These are phyloP conservation scores for Huntiella abstrusa DNA, from an alignment of 2,329 filamentous ascomycete genomes.

Conservation along the genomic window DNA sequence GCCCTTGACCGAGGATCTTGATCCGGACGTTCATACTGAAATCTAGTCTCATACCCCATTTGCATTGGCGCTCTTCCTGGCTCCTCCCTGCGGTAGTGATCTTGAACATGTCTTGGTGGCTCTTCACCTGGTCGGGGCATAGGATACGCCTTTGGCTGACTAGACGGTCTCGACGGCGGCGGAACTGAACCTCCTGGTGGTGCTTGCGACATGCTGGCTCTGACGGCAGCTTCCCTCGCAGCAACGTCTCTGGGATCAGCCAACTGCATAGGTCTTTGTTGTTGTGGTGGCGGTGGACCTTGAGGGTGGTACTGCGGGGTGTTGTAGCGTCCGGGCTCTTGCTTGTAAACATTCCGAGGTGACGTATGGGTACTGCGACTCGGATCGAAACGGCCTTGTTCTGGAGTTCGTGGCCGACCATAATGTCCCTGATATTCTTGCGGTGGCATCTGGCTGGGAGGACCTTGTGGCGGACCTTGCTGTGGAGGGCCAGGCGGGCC, in stretches of 20 bases:
- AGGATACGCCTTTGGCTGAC: constrained; percentile 32
- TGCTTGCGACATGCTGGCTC: constrained; percentile 12
- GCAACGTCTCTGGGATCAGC: constrained; percentile 17
- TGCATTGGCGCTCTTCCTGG: constrained; percentile 18
- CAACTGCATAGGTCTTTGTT: constrained; percentile 28
- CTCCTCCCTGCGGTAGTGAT: constrained; percentile 33
- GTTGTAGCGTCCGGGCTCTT: constrained; percentile 38
- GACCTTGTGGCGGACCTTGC: background rate
- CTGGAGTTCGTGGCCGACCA: constrained; percentile 55
- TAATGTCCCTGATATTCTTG: constrained; percentile 40
- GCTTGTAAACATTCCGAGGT: constrained; percentile 33
- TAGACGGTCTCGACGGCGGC: constrained; percentile 30
- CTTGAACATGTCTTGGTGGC: constrained; percentile 25
- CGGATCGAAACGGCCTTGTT: constrained; percentile 38
- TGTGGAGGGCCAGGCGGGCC: constrained; percentile 1
- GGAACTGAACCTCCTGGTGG: constrained; percentile 14
- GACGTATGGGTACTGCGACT: constrained; percentile 28
- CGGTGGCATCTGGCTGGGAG: background rate
- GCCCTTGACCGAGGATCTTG: constrained; percentile 2
- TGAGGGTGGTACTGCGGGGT: constrained; percentile 34
- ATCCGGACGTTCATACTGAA: constrained; percentile 22
- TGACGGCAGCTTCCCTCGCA: constrained; percentile 7
- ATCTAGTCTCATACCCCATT: constrained; percentile 29
- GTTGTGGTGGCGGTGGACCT: background rate
- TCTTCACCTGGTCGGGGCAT: constrained; percentile 24